phyloP scores from a whole-genome alignment of 148 eudicot species.

The Fagopyrum homotropicum region DNA sequence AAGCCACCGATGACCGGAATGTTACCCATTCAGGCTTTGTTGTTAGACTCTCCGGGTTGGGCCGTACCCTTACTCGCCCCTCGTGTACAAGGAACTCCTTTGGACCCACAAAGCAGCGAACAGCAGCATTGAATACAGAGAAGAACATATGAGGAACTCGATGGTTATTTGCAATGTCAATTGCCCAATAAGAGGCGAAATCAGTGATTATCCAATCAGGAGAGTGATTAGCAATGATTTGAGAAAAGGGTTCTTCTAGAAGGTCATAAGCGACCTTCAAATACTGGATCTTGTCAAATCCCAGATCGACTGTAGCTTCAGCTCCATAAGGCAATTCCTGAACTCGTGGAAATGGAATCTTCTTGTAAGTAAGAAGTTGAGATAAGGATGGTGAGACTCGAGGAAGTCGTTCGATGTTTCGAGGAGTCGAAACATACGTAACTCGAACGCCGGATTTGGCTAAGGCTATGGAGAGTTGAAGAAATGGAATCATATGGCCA shows the following conservation, averaged over 20 bases:
- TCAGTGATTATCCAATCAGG: conserved; percentile 24
- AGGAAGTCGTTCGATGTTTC: conserved; percentile 19
- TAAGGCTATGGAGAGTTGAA: conserved; percentile 15
- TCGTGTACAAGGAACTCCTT: no score
- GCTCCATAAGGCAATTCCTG: conserved; percentile 12
- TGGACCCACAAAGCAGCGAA: neutral
- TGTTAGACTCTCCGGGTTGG: conserved; percentile 7
- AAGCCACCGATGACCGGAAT: conserved; percentile 9
- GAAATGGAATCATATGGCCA: conserved; percentile 21
- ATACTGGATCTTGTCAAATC: conserved; percentile 11
- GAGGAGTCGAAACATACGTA: conserved; percentile 16
- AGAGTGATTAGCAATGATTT: neutral
- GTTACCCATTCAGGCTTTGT: conserved; percentile 13
- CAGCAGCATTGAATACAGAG: conserved; percentile 9
- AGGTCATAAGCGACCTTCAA: conserved; percentile 18
- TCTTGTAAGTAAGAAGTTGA: neutral
- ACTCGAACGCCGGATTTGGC: conserved; percentile 22
- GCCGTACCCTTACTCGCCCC: no score
- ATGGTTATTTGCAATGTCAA: conserved; percentile 7
- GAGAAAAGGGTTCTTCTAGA: conserved; percentile 11
- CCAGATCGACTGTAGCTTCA: conserved; percentile 22
- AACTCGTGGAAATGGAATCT: conserved; percentile 3
- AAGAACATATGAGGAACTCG: conserved; percentile 11
- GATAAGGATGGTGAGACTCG: neutral
- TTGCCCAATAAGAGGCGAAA: conserved; percentile 2